Percentiles rank a stretch among this genome's conserved stretches.
These are phyloP conservation scores for Flagelloscypha sp. DNA, from an alignment of 768 basidiomycete species.

Conservation along the genomic window DNA sequence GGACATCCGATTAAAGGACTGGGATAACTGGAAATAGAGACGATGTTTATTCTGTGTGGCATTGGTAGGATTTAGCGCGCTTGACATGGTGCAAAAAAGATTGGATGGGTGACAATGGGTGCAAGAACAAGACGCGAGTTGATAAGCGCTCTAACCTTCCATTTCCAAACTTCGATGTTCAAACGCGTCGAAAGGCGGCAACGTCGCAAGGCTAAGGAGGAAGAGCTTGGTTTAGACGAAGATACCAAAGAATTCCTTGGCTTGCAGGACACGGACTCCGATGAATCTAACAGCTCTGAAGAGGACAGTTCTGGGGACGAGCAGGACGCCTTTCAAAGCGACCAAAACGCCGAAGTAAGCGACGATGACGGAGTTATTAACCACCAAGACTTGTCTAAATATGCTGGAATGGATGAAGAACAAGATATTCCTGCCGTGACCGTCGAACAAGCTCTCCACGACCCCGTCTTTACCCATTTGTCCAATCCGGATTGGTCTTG, in stretches of 20 bases:
- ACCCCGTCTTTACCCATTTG: conserved; percentile 57
- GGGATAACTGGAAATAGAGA: conserved; percentile 70
- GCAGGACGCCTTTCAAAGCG: conserved; percentile 11
- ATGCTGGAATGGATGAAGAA: conserved; percentile 9
- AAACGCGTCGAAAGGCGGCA: conserved; percentile 68
- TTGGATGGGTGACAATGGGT: no score
- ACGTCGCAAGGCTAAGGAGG: conserved; percentile 52
- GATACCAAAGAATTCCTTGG: conserved; percentile 60
- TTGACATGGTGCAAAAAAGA: no score
- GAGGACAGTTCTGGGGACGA: conserved; percentile 23
- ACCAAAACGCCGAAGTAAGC: conserved; percentile 15
- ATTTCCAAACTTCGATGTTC: conserved; percentile 61
- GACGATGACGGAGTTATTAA: conserved; percentile 12
- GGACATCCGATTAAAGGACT: conserved; percentile 59
- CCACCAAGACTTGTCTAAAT: conserved; percentile 8
- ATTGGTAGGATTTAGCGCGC: no score
- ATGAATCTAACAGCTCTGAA: conserved; percentile 53
- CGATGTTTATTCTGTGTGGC: conserved; percentile 75
- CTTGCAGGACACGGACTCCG: conserved; percentile 67
- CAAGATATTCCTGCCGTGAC: conserved; percentile 38
- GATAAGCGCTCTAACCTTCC: no score
- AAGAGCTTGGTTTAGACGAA: conserved; percentile 54
- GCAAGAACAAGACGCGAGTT: no score
- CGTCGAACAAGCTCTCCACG: conserved; percentile 48
- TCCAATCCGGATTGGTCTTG: conserved; percentile 45